Percentiles rank a stretch among this genome's conserved stretches.
These are phyloP conservation scores for Cubamyces sp. DNA, from an alignment of 768 basidiomycete species.

Conservation along the genomic window DNA sequence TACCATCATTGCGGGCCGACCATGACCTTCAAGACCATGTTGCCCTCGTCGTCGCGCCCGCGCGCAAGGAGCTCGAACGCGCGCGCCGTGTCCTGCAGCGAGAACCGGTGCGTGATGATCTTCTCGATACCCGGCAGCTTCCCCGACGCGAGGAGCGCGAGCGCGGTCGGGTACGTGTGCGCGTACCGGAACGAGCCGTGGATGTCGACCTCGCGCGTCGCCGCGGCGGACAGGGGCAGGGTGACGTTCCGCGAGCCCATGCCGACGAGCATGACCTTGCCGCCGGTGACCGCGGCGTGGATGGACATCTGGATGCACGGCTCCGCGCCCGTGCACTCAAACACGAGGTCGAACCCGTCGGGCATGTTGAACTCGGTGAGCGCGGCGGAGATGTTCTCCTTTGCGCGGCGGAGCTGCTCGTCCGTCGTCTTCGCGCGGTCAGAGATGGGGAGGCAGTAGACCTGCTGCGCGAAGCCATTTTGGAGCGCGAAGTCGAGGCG, in stretches of 20 bases:
- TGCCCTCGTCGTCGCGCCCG: slow-evolving; percentile 79
- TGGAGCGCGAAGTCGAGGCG: slow-evolving; percentile 78
- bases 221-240: slow-evolving; percentile 83
- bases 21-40: slow-evolving; percentile 90
- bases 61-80: slow-evolving; percentile 84
- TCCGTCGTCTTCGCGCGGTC: slow-evolving; percentile 51
- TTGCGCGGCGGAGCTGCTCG: slow-evolving; percentile 62
- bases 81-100: slow-evolving; percentile 61
- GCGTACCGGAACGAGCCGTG: slow-evolving; percentile 91
- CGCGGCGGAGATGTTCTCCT: slow-evolving; percentile 54
- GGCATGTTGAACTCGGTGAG: slow-evolving; percentile 59
- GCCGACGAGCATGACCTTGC: slow-evolving; percentile 91
- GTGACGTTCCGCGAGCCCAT: slow-evolving; percentile 89
- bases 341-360: slow-evolving; percentile 90
- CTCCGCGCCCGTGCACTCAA: slow-evolving; percentile 96
- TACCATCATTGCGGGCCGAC: slow-evolving; percentile 45
- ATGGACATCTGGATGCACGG: slow-evolving; percentile 89
- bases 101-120: slow-evolving; percentile 80
- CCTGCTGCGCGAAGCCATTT: slow-evolving; percentile 77
- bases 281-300: slow-evolving; percentile 80
- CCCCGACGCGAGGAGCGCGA: slow-evolving; percentile 67
- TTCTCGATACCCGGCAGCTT: slow-evolving; percentile 65
- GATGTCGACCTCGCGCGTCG: slow-evolving; percentile 89
- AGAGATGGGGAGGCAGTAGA: slow-evolving; percentile 60
- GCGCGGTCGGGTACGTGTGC: slow-evolving; percentile 88